Conservation (phyloP, 805 yeast species). For the Candida andamanensis region DNA sequence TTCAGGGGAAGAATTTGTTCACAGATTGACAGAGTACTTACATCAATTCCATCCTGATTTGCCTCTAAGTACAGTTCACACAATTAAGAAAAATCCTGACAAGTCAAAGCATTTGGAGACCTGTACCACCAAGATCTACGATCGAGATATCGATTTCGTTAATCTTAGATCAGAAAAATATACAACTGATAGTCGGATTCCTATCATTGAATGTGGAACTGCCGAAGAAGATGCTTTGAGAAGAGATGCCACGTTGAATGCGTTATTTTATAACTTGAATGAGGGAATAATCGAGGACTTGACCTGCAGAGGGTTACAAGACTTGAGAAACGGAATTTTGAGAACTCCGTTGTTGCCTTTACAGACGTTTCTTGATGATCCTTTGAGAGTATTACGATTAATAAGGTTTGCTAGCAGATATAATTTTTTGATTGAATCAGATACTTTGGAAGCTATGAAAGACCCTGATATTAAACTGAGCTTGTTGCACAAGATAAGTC, state of each 20-base stretch:
- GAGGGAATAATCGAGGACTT: conserved; percentile 74
- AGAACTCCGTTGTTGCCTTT: conserved; percentile 85
- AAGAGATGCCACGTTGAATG: conserved; percentile 93
- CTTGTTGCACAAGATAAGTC: conserved; percentile 68
- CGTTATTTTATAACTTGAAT: conserved; percentile 79
- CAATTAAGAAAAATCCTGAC: conserved; percentile 88
- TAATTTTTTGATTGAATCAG: conserved; percentile 57
- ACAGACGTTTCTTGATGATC: conserved; percentile 90
- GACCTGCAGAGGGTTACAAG: conserved; percentile 71
- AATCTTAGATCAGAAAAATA: conserved; percentile 86
- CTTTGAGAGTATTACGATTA: conserved; percentile 79
- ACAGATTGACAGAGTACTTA: conserved; percentile 50
- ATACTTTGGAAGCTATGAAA: conserved; percentile 62
- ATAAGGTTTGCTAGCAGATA: conserved; percentile 83
- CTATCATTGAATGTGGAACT: conserved; percentile 77
- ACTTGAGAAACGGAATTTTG: conserved; percentile 62
- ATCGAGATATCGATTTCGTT: conserved; percentile 88
- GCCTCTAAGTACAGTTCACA: conserved; percentile 44
- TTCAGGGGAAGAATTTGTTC: conserved; percentile 85
- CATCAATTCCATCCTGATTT: conserved; percentile 20
- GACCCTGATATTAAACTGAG: conserved; percentile 51
- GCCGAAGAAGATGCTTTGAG: conserved; percentile 88
- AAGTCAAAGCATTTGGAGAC: conserved; percentile 96
- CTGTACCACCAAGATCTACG: conserved; percentile 83
- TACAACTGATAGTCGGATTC: conserved; percentile 81